phyloP scores from a whole-genome alignment of 306 rosid genomes.

The Gastrolobium bilobum region DNA sequence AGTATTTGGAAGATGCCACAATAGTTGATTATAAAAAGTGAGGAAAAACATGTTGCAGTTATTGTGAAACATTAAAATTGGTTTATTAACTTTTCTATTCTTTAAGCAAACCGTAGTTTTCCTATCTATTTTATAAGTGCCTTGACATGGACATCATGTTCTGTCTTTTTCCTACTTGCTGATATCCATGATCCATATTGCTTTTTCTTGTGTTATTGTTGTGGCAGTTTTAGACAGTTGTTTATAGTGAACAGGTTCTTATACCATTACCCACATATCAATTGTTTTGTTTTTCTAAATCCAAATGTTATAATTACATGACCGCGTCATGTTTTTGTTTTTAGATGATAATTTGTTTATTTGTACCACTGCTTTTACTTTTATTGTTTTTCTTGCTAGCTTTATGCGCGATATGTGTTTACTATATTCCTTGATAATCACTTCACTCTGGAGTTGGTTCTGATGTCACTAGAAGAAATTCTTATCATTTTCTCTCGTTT shows the following conservation, averaged over 20 bases:
- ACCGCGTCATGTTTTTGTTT: not conserved
- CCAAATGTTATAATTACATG: not conserved
- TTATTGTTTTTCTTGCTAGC: not conserved
- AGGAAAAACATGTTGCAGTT: not conserved
- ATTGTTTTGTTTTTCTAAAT: not conserved
- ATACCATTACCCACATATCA: not conserved
- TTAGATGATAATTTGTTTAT: not conserved
- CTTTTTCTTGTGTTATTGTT: not conserved
- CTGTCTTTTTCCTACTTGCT: not conserved
- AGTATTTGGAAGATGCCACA: not conserved
- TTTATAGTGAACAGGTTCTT: constrained; percentile 1
- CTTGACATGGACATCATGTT: not conserved
- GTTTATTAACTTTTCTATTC: not conserved
- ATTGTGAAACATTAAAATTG: not conserved
- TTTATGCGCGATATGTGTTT: not conserved
- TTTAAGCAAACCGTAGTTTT: not conserved
- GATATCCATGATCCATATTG: not conserved
- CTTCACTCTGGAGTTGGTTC: not conserved
- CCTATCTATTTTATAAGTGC: not conserved
- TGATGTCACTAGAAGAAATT: not conserved
- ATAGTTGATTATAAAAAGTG: not conserved
- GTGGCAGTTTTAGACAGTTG: not conserved
- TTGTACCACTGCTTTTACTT: not conserved
- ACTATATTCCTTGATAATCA: not conserved
- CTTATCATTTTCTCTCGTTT: not conserved